These are phyloP conservation scores for Aphanocladium album DNA, from an alignment of 2,329 filamentous ascomycete species.

Conservation along the genomic window DNA sequence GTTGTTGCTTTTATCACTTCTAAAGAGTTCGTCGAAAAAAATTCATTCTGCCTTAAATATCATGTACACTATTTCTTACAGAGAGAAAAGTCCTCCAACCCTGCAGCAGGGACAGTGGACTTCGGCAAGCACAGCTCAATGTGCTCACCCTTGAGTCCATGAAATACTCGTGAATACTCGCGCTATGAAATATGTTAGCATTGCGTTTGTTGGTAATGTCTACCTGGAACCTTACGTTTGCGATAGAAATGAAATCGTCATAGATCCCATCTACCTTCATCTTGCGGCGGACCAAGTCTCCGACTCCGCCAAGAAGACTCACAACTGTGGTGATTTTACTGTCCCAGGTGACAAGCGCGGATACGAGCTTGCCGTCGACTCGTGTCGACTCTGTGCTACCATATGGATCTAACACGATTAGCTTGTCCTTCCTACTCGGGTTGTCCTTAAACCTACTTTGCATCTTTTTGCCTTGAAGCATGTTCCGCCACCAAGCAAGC, in stretches of 20 bases:
- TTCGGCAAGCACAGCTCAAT: conserved; percentile 25
- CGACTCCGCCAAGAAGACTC: conserved; percentile 33
- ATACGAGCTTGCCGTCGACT: conserved; percentile 33
- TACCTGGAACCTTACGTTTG: conserved; percentile 19
- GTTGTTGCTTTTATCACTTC: no score
- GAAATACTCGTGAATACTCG: conserved; percentile 27
- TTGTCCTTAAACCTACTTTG: conserved; percentile 28
- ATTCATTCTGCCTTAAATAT: neutral
- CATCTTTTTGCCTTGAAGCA: conserved; percentile 38
- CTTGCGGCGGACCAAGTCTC: conserved; percentile 31
- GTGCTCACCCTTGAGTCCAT: conserved; percentile 25
- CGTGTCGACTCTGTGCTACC: conserved; percentile 37
- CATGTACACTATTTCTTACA: conserved; percentile 9
- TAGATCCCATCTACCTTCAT: conserved; percentile 35
- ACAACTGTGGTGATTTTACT: conserved; percentile 38
- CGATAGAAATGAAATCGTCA: conserved; percentile 28
- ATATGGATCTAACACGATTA: conserved; percentile 26
- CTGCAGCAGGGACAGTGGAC: conserved; percentile 20
- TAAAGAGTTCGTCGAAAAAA: no score
- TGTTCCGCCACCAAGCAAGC: conserved; percentile 39
- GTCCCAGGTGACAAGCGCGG: conserved; percentile 38
- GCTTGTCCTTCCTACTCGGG: neutral
- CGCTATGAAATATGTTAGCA: conserved; percentile 17
- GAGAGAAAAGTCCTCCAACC: conserved; percentile 23
- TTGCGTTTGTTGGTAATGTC: neutral